These are phyloP conservation scores for Xylaria bambusicola DNA, from an alignment of 495 filamentous ascomycete species.

Conservation along the genomic window DNA sequence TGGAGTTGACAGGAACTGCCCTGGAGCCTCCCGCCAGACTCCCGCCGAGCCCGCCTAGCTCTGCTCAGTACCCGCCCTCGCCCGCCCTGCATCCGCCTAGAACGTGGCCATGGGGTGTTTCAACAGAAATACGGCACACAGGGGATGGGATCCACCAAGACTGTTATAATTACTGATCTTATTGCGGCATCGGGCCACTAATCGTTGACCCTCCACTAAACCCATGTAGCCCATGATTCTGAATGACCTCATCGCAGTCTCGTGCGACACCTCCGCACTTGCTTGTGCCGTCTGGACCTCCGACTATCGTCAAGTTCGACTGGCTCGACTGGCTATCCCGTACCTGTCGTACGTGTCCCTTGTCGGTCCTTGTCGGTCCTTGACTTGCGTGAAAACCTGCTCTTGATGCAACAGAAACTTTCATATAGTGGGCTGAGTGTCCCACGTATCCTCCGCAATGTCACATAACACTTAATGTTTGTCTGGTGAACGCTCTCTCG, in stretches of 20 bases:
- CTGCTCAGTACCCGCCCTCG: no score
- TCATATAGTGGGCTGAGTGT: neutral
- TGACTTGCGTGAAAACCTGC: no score
- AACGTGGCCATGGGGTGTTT: no score
- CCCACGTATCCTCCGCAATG: neutral
- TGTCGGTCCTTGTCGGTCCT: neutral
- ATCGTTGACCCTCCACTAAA: neutral
- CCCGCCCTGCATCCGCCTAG: no score
- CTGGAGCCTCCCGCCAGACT: no score
- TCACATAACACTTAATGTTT: neutral
- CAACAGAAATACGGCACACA: no score
- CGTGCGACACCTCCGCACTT: neutral
- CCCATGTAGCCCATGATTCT: constrained; percentile 10
- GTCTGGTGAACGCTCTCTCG: no score
- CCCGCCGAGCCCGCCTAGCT: no score
- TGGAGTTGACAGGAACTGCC: no score
- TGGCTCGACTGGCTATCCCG: no score
- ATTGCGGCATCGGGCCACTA: constrained; percentile 1
- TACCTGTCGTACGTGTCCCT: neutral
- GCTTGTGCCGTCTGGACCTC: neutral
- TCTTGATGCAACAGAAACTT: neutral
- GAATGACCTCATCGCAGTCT: constrained; percentile 14
- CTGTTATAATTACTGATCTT: constrained; percentile 8
- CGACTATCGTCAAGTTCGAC: neutral
- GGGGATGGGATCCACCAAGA: neutral